Evolutionary conservation across 2,329 filamentous ascomycete species (phyloP).

Genomic region (Fulvia fulva): DNA sequence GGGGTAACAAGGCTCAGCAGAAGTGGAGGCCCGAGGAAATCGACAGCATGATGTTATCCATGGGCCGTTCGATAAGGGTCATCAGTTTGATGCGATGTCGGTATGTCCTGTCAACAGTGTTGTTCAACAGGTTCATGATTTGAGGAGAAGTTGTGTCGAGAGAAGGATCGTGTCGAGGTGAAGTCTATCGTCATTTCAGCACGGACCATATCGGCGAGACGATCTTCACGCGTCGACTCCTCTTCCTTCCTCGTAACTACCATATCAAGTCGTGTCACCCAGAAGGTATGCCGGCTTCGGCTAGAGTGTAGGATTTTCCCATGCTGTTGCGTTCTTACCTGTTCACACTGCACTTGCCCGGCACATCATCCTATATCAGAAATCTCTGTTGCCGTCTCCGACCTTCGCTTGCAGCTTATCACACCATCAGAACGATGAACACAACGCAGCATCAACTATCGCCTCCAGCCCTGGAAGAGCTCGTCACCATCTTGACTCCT

Average conservation of each 20-base stretch:
- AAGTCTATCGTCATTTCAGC: conserved; percentile 4
- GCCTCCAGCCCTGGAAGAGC: conserved; percentile 25
- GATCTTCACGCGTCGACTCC: background rate
- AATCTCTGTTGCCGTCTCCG: no score
- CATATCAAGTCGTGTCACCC: no score
- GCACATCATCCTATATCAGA: background rate
- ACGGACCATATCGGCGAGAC: background rate
- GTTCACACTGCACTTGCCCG: background rate
- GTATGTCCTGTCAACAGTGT: no score
- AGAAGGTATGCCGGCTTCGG: conserved; percentile 2
- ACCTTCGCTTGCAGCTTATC: background rate
- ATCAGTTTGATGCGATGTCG: conserved; percentile 3
- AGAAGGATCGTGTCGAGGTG: background rate
- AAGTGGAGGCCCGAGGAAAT: conserved; percentile 13
- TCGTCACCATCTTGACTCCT: conserved; percentile 20
- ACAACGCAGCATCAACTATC: conserved; percentile 23
- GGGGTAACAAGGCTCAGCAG: conserved; percentile 11
- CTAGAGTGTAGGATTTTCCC: background rate
- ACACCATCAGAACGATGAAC: conserved; percentile 13
- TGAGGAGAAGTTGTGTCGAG: background rate
- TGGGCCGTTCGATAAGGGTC: no score
- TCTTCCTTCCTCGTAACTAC: background rate
- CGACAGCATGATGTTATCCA: no score
- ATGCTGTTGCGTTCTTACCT: background rate
- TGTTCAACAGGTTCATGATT: no score